Evolutionary conservation across 2,329 filamentous ascomycete species (phyloP).

Genomic region (Ophiostoma ips): DNA sequence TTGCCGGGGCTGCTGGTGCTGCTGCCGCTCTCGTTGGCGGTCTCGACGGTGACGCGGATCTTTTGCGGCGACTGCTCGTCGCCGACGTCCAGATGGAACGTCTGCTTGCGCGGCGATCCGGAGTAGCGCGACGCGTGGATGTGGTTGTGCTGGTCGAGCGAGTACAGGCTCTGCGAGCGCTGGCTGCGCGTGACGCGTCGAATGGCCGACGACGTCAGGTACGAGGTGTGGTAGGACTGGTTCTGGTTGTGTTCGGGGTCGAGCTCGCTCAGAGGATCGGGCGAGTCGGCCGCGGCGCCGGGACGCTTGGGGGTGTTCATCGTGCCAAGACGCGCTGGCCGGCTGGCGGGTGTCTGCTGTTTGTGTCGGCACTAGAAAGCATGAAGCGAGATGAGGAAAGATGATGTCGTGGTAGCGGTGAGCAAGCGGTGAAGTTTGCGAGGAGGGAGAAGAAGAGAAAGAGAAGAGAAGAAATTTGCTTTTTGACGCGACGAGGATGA

Average conservation of each 20-base stretch:
- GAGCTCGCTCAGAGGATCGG: slow-evolving; percentile 1
- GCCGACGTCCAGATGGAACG: slow-evolving; percentile 42
- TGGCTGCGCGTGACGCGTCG: slow-evolving; percentile 32
- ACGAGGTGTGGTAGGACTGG: not conserved
- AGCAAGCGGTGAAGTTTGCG: no score
- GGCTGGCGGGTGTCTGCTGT: not conserved
- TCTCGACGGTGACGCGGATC: slow-evolving; percentile 42
- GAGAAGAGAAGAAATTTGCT: no score
- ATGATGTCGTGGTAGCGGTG: no score
- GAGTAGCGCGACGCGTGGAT: slow-evolving; percentile 7
- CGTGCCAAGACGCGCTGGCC: not conserved
- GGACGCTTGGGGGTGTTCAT: not conserved
- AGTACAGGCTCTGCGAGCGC: slow-evolving; percentile 14
- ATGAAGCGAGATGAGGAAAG: no score
- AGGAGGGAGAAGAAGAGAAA: no score
- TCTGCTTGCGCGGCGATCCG: slow-evolving; percentile 39
- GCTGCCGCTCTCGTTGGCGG: slow-evolving; percentile 19
- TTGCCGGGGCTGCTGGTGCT: no score
- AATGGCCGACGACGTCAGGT: slow-evolving; percentile 14
- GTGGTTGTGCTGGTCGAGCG: slow-evolving; percentile 1
- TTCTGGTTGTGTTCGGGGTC: not conserved
- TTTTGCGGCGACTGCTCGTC: slow-evolving; percentile 35
- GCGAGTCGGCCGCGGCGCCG: not conserved
- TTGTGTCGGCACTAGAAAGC: not conserved
- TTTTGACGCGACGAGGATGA: no score